Base-by-base conservation (phyloP, 2,329 filamentous ascomycete species). In the Trichoderma atrobrunneum region DNA sequence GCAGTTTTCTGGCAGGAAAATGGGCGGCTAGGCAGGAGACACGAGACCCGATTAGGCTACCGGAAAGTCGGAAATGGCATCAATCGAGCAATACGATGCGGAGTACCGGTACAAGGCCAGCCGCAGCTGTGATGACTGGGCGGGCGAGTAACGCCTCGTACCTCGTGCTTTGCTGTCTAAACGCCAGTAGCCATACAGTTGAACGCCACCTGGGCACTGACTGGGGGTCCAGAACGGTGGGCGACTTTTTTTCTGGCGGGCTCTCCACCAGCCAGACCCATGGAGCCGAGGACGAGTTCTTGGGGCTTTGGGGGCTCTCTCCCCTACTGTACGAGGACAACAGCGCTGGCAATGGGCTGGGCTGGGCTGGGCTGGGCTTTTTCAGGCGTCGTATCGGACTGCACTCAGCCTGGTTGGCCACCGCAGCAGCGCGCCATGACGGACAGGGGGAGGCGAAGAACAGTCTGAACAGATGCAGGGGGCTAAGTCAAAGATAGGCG, bases 331-430 rank as follows among this genome's bases (percentile, higher is more conserved):
- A 43, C 39, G 18, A 43, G 36, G 7, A 14, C 12, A 14, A 18
- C 36, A 39, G 39, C 39, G 16, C 39, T 43, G 39, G 39, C 39
- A 43, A 43, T 43, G 39, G 39, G 51, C 48, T 16, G 32, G 43
- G 43, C 43, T 48, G 39, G n/a, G 36, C 21, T 48, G 16, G 24
- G 57, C 61, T 68, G 59, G 56, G 60, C 54, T 43, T 34, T n/a
- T 28, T 21, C 43, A 21, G 43, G 43, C 43, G 18, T 51, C 43
- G 43, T 21, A 36, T 36, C 36, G 57, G 16, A 43, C 39, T 2
- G 16, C 16, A 43, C 39, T 43, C 39, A 43, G 39, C 39, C 72
- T 73, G 72, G 69, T 73, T 73, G 72, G 72, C 68, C 72, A 73
- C 72, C 72, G 68, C 69, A 36, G 43, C 43, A 51, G 39, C 39